These are phyloP conservation scores for Sporothrix pallida DNA, from an alignment of 2,329 filamentous ascomycete species.

Conservation along the genomic window DNA sequence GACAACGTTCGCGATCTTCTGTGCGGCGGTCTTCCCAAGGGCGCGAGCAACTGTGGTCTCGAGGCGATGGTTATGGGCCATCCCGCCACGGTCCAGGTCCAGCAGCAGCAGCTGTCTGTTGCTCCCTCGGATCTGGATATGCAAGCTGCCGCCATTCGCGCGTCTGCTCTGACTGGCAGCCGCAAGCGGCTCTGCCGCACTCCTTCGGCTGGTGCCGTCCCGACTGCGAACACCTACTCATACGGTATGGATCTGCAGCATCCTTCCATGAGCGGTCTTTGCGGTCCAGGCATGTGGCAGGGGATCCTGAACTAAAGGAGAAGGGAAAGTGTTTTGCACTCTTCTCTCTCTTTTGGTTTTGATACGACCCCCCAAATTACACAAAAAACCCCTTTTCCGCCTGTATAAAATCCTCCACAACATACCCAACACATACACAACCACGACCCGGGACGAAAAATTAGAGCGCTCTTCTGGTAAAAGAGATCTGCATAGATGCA, in stretches of 20 bases:
- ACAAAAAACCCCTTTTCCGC: constrained; percentile 35
- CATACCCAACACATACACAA: not conserved
- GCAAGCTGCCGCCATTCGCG: constrained; percentile 29
- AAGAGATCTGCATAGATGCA: constrained; percentile 18
- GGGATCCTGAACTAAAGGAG: constrained; percentile 62
- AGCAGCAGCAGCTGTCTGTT: not conserved
- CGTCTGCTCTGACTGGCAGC: constrained; percentile 54
- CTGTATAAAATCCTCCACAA: constrained; percentile 28
- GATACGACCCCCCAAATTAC: not conserved
- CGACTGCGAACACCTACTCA: constrained; percentile 28
- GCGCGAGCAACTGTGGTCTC: constrained; percentile 43
- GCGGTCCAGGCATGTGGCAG: constrained; percentile 70
- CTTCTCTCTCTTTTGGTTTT: constrained; percentile 35
- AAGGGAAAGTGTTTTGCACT: constrained; percentile 25
- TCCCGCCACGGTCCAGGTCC: constrained; percentile 44
- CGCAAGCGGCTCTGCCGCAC: constrained; percentile 70
- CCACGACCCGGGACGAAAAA: not conserved
- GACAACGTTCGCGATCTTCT: constrained; percentile 71
- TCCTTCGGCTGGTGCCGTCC: constrained; percentile 7
- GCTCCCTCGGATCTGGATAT: constrained; percentile 23
- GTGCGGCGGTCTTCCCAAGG: constrained; percentile 45
- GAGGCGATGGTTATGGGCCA: constrained; percentile 47
- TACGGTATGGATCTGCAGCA: constrained; percentile 51
- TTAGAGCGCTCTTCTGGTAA: not conserved
- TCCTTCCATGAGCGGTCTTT: constrained; percentile 56